phyloP scores from a whole-genome alignment of 164 flowering plant species.

The Aristolochia contorta region DNA sequence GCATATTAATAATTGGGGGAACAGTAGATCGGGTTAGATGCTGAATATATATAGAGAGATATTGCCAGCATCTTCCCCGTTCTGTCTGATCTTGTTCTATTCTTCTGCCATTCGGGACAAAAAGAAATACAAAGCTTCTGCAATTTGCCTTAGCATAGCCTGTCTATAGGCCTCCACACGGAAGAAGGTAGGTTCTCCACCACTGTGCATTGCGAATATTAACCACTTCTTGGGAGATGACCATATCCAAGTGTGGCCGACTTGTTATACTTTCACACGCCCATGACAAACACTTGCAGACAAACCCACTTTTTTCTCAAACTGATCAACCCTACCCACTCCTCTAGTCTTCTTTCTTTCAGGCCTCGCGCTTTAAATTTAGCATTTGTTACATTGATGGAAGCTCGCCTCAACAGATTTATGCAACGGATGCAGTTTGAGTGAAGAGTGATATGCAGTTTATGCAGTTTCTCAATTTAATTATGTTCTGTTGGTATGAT shows the following conservation, averaged over 20 bases:
- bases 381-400: background rate
- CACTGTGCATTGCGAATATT: background rate
- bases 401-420: no score
- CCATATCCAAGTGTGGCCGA: background rate
- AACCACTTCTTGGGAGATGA: background rate
- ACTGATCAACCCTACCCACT: background rate
- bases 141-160: background rate
- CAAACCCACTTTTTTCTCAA: background rate
- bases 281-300: constrained; percentile 3
- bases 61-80: no score
- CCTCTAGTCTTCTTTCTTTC: background rate
- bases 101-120: no score
- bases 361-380: background rate
- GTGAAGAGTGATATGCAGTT: no score
- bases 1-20: no score
- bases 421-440: no score
- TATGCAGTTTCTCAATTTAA: no score
- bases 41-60: no score
- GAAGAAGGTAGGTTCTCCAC: background rate
- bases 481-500: no score
- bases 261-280: background rate
- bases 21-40: no score
- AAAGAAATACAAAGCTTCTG: no score
- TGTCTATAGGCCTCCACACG: background rate
- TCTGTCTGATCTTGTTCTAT: no score